Evolutionary conservation across 2,329 filamentous ascomycete genomes (phyloP), one percentile per base, ranked within the genome.

Genomic region (Penicillium crustosum): DNA sequence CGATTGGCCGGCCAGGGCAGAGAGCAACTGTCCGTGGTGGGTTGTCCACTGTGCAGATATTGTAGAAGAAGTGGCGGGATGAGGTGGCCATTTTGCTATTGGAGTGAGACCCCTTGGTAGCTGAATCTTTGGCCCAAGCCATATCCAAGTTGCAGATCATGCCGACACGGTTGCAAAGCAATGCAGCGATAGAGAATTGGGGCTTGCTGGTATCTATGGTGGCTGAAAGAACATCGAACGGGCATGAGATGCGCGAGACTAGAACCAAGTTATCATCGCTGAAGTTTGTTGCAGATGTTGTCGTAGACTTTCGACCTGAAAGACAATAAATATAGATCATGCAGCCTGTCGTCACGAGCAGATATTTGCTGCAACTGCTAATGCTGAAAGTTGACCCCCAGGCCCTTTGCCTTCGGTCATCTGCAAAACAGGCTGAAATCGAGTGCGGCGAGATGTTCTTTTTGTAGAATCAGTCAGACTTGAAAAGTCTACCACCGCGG

Each of bases 21-120:
- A 89, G 82, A 0, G 86, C 83, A 10, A 89, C 81, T 39, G 84
- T 87, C n/a, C 83, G 81, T 13, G 87, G 86, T 17, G 83, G 83
- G 61, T 88, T 85, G 53, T 88, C 82, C 38, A 81, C 73, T 2
- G 81, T 84, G 66, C 86, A 87, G 41, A 89, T 67, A 59, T 83
- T 78, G 41, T 79, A 76, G 66, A 80, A 82, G 65, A 74, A 77
- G 70, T 70, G 63, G 55, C 80, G 64, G 51, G 79, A 57, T 52
- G 68, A 36, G 63, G 72, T 52, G 9, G 66, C 71, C 23, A 68
- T 66, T 10, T 65, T 6, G 67, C 63, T 36, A 68, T 71, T 61
- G 76, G 47, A 25, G 35, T 51, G 38, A 50, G 52, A 7, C 52
- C 29, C 45, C 6, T 51, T 41, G 57, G 52, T 36, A 2, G 66